Conservation (phyloP, 352 stramenopile genomes). For the Phytopythium delawarense region DNA sequence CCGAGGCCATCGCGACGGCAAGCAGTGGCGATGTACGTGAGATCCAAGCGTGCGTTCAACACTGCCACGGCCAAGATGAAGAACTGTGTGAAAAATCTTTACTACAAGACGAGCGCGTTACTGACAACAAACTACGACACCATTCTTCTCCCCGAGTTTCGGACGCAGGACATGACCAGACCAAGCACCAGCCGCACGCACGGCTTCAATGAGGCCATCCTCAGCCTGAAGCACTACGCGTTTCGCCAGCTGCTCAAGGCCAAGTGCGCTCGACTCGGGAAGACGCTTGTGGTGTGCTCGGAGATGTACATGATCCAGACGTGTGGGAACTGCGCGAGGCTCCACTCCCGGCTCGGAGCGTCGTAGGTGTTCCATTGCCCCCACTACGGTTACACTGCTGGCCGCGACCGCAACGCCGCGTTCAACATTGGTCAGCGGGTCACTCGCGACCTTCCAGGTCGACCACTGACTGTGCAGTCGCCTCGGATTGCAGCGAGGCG, state of each 20-base stretch:
- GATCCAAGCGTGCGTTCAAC: too few species aligned
- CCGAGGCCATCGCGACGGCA: too few species aligned
- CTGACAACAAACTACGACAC: slow-evolving; percentile 1
- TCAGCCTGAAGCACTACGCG: background rate
- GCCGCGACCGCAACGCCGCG: background rate
- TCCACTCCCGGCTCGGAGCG: background rate
- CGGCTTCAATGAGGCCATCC: background rate
- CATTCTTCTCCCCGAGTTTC: background rate
- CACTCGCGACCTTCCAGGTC: too few species aligned
- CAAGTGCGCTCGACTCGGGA: background rate
- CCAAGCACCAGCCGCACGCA: background rate
- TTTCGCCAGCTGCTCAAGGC: background rate
- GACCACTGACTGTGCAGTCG: too few species aligned
- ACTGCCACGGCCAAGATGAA: too few species aligned
- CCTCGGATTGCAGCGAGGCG: too few species aligned
- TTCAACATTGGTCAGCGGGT: background rate
- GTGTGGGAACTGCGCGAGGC: background rate
- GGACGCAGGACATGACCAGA: background rate
- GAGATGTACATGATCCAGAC: background rate
- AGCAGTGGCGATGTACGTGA: too few species aligned
- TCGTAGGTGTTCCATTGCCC: background rate
- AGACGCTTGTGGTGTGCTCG: background rate
- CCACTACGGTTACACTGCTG: background rate
- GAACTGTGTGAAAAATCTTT: too few species aligned
- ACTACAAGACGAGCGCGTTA: background rate